phyloP scores from a whole-genome alignment of 139 green algal genomes.

The Chlorella sorokiniana region DNA sequence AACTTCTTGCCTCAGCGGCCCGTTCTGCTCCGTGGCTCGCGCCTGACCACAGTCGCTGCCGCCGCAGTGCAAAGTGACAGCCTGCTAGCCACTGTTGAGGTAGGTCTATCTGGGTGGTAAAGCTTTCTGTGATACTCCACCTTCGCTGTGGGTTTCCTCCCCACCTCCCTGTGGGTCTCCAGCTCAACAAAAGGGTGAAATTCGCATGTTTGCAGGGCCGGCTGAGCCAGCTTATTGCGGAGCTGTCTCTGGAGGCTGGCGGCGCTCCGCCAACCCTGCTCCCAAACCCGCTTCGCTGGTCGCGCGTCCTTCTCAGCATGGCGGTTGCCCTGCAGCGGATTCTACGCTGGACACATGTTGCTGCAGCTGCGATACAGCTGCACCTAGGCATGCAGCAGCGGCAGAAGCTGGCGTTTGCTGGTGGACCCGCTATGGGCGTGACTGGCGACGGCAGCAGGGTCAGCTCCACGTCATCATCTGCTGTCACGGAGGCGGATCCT shows the following conservation, averaged over 20 bases:
- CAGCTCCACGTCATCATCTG: neutral
- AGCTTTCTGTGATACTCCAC: no score
- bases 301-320: neutral
- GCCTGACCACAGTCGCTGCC: no score
- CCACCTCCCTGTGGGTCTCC: neutral
- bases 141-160: no score
- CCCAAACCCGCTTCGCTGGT: neutral
- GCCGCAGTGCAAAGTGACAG: no score
- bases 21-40: no score
- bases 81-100: no score
- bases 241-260: neutral
- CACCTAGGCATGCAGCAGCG: neutral
- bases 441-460: neutral
- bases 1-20: no score
- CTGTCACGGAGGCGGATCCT: neutral
- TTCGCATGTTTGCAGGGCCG: neutral
- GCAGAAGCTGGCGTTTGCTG: conserved; percentile 12
- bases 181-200: no score
- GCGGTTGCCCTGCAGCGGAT: neutral
- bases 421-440: no score
- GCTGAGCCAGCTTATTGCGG: neutral
- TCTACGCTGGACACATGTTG: conserved; percentile 16
- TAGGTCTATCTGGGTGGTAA: no score
- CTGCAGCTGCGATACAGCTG: neutral
- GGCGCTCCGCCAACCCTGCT: no score